Evolutionary conservation across 2,329 filamentous ascomycete genomes (phyloP), one percentile per base, ranked within the genome.

Genomic region (Annulohypoxylon truncatum): DNA sequence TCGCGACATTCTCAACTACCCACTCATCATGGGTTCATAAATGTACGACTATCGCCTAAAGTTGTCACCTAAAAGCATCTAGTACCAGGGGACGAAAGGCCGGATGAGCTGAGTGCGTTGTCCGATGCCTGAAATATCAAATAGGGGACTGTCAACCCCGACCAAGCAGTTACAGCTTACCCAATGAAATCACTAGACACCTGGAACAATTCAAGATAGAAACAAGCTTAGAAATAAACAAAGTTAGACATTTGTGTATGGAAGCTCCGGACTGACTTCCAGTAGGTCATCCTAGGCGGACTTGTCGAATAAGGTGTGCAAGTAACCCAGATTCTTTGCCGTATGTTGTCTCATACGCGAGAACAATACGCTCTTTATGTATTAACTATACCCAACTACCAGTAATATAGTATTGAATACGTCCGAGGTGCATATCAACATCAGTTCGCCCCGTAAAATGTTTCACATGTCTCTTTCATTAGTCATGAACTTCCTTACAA

Each of bases 61-160:
- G 9, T 52, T 31, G 20, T 40, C 9, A 35, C 35, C 33, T 15
- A 8, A 10, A 20, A 48, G 12, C n/a, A 26, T 38, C 18, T 6
- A 18, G 9, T 26, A 55, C 10, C 13, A 26, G 29, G 46, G 20
- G 22, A 42, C 29, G 52, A 29, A 59, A 28, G 29, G 22, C n/a
- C n/a, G 18, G 35, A 48, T 3, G n/a, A 48, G 51, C 10, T 63
- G 47, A 54, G 13, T 42, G 51, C 22, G 51, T 55, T 40, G 40
- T 20, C 59, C 47, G 35, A 48, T 18, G 29, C 15, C 26, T 42
- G 13, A 26, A 26, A 28, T 6, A 47, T 52, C 3, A 10, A 66
- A 28, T 31, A 52, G 15, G 22, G 31, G 24, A 52, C 31, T 28
- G 33, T 42, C 8, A 24, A 35, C 29, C 46, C 40, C 13, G 42